Conservation (phyloP, 495 filamentous ascomycete species). For the Tricharina praecox region DNA sequence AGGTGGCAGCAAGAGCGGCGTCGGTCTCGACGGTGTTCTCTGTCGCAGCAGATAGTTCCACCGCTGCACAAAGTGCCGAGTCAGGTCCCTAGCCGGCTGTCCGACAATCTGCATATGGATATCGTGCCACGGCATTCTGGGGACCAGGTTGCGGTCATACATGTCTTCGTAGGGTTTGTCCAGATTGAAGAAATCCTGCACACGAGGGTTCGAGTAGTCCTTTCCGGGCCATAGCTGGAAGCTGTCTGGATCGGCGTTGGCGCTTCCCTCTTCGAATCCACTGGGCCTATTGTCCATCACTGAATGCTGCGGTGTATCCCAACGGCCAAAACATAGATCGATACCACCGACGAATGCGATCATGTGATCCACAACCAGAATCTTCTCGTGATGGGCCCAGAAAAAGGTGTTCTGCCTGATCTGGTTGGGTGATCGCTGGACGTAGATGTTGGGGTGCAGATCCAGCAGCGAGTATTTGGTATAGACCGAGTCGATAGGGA, state of each 20-base stretch:
- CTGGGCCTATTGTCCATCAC: conserved; percentile 88
- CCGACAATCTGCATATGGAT: conserved; percentile 97
- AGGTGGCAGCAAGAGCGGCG: conserved; percentile 80
- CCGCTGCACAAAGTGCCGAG: conserved; percentile 92
- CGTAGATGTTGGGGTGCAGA: conserved; percentile 87
- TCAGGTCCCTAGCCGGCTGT: conserved; percentile 85
- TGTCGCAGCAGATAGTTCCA: conserved; percentile 97
- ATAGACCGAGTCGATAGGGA: conserved; percentile 97
- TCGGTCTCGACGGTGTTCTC: conserved; percentile 82
- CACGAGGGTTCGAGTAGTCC: conserved; percentile 93
- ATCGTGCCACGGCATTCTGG: conserved; percentile 98
- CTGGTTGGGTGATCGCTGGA: conserved; percentile 90
- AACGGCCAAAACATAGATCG: conserved; percentile 92
- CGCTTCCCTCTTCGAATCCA: conserved; percentile 63
- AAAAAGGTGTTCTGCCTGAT: conserved; percentile 99
- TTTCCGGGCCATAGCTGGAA: conserved; percentile 97
- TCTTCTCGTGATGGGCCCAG: conserved; percentile 96
- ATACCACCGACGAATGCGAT: conserved; percentile 93
- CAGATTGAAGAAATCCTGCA: conserved; percentile 84
- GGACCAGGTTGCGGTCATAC: conserved; percentile 78
- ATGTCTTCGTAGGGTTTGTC: conserved; percentile 97
- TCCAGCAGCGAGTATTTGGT: conserved; percentile 96
- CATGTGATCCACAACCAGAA: conserved; percentile 89
- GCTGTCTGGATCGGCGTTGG: conserved; percentile 68
- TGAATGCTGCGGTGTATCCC: conserved; percentile 88